Conservation (phyloP, 495 filamentous ascomycete species). For the Amorphotheca resinae region DNA sequence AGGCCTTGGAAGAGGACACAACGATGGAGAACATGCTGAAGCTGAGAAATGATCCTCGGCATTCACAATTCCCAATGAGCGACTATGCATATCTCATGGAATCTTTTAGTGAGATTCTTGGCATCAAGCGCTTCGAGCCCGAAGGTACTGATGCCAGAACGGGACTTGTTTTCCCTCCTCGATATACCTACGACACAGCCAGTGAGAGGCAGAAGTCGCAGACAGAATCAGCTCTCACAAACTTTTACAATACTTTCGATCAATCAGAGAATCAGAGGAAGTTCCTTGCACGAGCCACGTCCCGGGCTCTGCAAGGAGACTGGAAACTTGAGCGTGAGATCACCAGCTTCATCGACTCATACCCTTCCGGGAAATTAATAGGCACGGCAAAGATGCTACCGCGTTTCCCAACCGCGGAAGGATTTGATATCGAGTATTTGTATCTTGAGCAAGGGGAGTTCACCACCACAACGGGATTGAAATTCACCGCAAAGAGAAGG, state of each 20-base stretch:
- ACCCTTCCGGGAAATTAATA: constrained; percentile 45
- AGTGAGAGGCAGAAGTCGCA: constrained; percentile 1
- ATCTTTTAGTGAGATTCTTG: constrained; percentile 45
- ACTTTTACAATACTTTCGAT: constrained; percentile 4
- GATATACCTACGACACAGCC: constrained; percentile 13
- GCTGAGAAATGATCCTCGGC: constrained; percentile 26
- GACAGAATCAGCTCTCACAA: constrained; percentile 3
- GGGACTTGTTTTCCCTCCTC: constrained; percentile 16
- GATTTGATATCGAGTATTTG: constrained; percentile 42
- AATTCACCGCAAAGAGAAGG: constrained; percentile 36
- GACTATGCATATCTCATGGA: constrained; percentile 76
- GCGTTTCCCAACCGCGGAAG: constrained; percentile 33
- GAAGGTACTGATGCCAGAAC: constrained; percentile 19
- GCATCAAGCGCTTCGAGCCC: constrained; percentile 23
- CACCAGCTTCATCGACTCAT: constrained; percentile 30
- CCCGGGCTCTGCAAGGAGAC: constrained; percentile 58
- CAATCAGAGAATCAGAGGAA: constrained; percentile 13
- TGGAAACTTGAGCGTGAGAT: constrained; percentile 50
- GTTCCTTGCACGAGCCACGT: constrained; percentile 51
- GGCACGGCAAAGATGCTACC: constrained; percentile 55
- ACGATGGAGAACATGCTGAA: constrained; percentile 31
- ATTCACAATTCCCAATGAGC: constrained; percentile 63
- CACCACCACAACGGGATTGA: constrained; percentile 31
- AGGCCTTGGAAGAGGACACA: constrained; percentile 23
- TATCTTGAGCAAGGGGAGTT: constrained; percentile 54